Evolutionary conservation across 2,329 filamentous ascomycete genomes (phyloP), one percentile per base, ranked within the genome.

Genomic region (Aspergillus tanneri): DNA sequence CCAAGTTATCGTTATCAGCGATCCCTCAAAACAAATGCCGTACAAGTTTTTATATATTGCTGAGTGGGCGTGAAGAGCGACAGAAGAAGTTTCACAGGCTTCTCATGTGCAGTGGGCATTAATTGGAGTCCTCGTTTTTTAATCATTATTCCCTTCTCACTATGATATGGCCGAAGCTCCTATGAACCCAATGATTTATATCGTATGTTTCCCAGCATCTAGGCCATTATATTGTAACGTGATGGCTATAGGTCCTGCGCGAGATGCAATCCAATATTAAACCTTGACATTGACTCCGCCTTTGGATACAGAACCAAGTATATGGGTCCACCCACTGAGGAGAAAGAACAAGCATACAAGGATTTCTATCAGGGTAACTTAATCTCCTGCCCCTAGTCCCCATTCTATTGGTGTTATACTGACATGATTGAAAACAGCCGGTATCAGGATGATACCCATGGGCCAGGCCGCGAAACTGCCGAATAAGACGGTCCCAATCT

Each of bases 401-500:
- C 24, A 6, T 6, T 11, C 24, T 11, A 6, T 6, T 25, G 24
- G 6, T n/a, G n/a, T 11, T 25, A 25, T 11, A 25, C 24, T 11
- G 6, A 25, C 24, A 25, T 11, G 11, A 11, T 6, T 11, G 6
- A 25, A n/a, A 25, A 25, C 24, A 47, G 52, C 16, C n/a, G 52
- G 40, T 2, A 46, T 53, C 18, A 45, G 36, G n/a, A 27, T 34
- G n/a, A 52, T 56, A 9, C 51, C 51, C 4, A 19, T 18, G 1
- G 22, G 34, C 2, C 19, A 51, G 2, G 53, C 55, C 2, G 34
- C 36, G 4, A 30, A 49, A 16, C 40, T 57, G 10, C 27, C 23
- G 8, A 47, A 52, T 11, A 42, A 52, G 10, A 56, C 55, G 3
- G 14, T 46, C n/a, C 47, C 53, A 0, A 53, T 57, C n/a, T 41